Conservation (phyloP, 495 filamentous ascomycete species). For the Apodospora peruviana region DNA sequence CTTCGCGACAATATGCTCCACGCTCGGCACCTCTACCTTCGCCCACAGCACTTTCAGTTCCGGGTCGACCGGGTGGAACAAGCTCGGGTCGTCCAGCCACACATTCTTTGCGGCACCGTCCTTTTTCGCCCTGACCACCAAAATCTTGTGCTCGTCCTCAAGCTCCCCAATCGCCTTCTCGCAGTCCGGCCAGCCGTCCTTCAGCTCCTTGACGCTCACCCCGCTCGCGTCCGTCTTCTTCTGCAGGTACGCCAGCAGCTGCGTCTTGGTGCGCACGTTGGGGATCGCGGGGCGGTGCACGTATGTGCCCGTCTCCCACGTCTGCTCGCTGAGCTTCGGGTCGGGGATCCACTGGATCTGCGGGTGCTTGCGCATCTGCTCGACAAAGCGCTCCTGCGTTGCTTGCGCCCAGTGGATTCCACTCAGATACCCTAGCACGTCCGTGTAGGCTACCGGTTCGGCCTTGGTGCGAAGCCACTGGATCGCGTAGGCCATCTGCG, state of each 20-base stretch:
- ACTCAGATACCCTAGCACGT: constrained; percentile 73
- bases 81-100: constrained; percentile 78
- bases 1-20: constrained; percentile 69
- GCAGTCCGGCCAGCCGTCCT: constrained; percentile 89
- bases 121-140: constrained; percentile 88
- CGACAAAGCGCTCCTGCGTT: constrained; percentile 39
- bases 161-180: constrained; percentile 69
- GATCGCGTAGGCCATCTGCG: constrained; percentile 77
- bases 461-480: constrained; percentile 76
- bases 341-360: constrained; percentile 66
- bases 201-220: constrained; percentile 77
- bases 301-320: constrained; percentile 61
- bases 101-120: constrained; percentile 79
- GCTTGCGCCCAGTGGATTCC: constrained; percentile 46
- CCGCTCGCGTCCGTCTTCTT: constrained; percentile 73
- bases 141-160: constrained; percentile 70
- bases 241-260: constrained; percentile 75
- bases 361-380: constrained; percentile 52
- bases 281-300: constrained; percentile 70
- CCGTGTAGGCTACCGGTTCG: constrained; percentile 60
- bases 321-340: constrained; percentile 47
- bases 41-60: constrained; percentile 83
- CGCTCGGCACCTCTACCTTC: constrained; percentile 67
- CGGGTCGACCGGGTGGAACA: constrained; percentile 68
- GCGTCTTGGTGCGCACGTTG: constrained; percentile 66